Evolutionary conservation across 805 yeast genomes (phyloP).

Genomic region (Suhomyces sp.): DNA sequence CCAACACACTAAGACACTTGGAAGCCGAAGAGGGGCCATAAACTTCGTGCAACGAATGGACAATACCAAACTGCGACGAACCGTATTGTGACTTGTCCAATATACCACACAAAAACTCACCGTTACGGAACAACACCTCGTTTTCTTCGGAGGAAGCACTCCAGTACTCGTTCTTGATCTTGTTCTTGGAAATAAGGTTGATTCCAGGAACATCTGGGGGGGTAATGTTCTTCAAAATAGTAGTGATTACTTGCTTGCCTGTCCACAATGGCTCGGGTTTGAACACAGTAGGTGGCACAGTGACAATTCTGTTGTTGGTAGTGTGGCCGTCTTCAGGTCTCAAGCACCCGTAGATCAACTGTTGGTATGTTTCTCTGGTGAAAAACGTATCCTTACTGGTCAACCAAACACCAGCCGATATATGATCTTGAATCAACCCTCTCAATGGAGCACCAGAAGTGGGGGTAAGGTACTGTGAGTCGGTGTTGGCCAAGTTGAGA

Average conservation of each 20-base stretch:
- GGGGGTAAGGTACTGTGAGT: conserved; percentile 95
- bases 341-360: conserved; percentile 86
- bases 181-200: conserved; percentile 78
- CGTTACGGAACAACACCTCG: conserved; percentile 79
- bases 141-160: conserved; percentile 80
- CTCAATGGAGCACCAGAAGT: conserved; percentile 98
- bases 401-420: conserved; percentile 98
- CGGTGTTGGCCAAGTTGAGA: conserved; percentile 89
- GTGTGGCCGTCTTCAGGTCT: conserved; percentile 98
- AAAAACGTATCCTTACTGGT: conserved; percentile 90
- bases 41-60: conserved; percentile 93
- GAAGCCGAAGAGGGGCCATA: conserved; percentile 93
- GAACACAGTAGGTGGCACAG: conserved; percentile 84
- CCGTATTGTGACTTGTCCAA: conserved; percentile 98
- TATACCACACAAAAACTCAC: conserved; percentile 88
- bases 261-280: conserved; percentile 95
- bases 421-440: conserved; percentile 98
- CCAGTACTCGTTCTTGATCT: conserved; percentile 95
- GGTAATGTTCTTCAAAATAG: conserved; percentile 84
- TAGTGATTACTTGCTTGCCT: conserved; percentile 93
- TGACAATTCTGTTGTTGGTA: conserved; percentile 60
- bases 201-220: conserved; percentile 90
- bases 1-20: conserved; percentile 83
- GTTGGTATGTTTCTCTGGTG: conserved; percentile 89
- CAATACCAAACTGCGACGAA: conserved; percentile 94